Evolutionary conservation across 2,329 filamentous ascomycete genomes (phyloP).

Genomic region (Ascomycota sp.): DNA sequence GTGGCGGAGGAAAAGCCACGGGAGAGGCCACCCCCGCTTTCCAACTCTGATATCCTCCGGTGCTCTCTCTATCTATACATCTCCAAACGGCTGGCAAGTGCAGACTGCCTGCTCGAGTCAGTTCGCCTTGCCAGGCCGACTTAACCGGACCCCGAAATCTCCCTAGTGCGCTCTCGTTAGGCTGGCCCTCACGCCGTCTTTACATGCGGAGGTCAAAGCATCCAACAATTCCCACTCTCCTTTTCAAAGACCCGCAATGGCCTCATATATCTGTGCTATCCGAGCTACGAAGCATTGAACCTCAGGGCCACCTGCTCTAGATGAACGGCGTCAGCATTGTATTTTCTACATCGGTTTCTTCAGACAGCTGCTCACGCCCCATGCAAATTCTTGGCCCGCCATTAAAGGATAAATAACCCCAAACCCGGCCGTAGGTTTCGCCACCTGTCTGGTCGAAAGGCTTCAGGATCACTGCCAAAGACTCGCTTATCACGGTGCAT

Average conservation of each 20-base stretch:
- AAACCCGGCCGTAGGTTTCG: constrained; percentile 17
- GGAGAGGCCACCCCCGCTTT: too few species aligned
- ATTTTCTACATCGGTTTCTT: neutral
- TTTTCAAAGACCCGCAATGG: constrained; percentile 9
- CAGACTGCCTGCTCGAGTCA: too few species aligned
- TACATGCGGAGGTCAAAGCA: constrained; percentile 14
- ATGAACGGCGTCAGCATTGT: neutral
- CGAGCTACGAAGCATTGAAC: constrained; percentile 14
- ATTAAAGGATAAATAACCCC: constrained; percentile 24
- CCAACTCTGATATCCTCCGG: too few species aligned
- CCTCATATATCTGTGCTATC: constrained; percentile 13
- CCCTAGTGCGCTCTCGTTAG: constrained; percentile 2
- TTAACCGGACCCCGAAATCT: too few species aligned
- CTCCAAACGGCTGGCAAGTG: too few species aligned
- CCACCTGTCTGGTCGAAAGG: constrained; percentile 22
- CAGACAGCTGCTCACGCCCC: constrained; percentile 13
- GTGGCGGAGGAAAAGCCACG: too few species aligned
- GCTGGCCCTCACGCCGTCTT: constrained; percentile 9
- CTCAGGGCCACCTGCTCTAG: constrained; percentile 17
- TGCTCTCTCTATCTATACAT: too few species aligned
- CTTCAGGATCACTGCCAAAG: constrained; percentile 15
- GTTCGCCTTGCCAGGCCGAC: too few species aligned
- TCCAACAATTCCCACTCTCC: constrained; percentile 14
- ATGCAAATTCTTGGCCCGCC: constrained; percentile 24
- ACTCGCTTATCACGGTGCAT: constrained; percentile 17